Percentiles rank a stretch among this genome's conserved stretches.
Evolutionary conservation across 495 filamentous ascomycete genomes (phyloP).

Genomic region (Delitschia confertaspora): DNA sequence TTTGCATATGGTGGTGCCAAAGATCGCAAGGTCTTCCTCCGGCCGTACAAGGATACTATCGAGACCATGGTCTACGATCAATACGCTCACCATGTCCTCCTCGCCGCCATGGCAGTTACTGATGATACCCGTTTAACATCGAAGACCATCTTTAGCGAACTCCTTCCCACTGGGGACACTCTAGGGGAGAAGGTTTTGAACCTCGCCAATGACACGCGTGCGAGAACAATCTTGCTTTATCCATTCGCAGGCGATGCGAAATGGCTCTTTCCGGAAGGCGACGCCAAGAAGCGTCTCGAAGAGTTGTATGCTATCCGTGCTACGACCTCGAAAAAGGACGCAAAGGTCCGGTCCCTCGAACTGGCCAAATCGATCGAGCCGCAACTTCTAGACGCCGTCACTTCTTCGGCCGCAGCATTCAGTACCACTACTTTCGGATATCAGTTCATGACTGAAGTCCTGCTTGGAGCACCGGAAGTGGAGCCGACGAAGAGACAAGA

Average conservation of each 20-base stretch:
- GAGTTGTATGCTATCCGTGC: slow-evolving; percentile 47
- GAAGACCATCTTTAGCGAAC: slow-evolving; percentile 75
- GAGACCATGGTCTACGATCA: slow-evolving; percentile 71
- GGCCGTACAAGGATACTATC: slow-evolving; percentile 75
- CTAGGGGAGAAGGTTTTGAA: slow-evolving; percentile 51
- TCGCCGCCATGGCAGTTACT: slow-evolving; percentile 79
- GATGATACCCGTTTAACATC: slow-evolving; percentile 87
- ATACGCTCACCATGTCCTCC: slow-evolving; percentile 68
- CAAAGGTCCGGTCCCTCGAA: slow-evolving; percentile 63
- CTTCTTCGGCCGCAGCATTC: slow-evolving; percentile 54
- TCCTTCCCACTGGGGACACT: slow-evolving; percentile 48
- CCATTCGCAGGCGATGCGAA: slow-evolving; percentile 65
- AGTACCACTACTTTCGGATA: slow-evolving; percentile 71
- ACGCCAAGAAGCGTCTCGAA: slow-evolving; percentile 35
- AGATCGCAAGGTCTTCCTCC: slow-evolving; percentile 80
- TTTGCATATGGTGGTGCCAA: slow-evolving; percentile 81
- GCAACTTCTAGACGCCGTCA: slow-evolving; percentile 61
- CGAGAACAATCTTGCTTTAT: slow-evolving; percentile 73
- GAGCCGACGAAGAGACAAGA: slow-evolving; percentile 48
- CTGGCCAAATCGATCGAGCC: slow-evolving; percentile 59
- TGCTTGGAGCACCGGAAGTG: slow-evolving; percentile 57
- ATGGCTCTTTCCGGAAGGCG: slow-evolving; percentile 53
- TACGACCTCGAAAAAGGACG: slow-evolving; percentile 72
- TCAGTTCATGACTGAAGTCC: slow-evolving; percentile 73
- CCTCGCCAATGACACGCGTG: slow-evolving; percentile 58